Evolutionary conservation across 768 basidiomycete genomes (phyloP).

Genomic region (Saitozyma sp.): DNA sequence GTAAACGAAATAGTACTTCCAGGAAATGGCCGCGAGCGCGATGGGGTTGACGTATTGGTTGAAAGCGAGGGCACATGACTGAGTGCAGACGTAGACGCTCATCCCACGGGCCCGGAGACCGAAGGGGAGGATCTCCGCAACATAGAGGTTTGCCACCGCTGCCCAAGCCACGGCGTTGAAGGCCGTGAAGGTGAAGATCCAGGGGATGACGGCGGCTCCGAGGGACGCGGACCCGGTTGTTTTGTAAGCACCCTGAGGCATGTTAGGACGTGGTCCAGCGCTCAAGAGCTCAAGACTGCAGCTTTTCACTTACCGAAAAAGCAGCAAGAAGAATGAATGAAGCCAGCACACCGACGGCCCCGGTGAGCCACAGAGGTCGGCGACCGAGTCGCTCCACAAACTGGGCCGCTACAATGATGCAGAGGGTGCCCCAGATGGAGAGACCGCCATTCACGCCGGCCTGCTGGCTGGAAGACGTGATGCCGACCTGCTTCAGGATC

Average conservation of each 20-base stretch:
- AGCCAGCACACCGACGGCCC: constrained; percentile 16
- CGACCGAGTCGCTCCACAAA: constrained; percentile 16
- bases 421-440: constrained; percentile 54
- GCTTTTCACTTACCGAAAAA: constrained; percentile 19
- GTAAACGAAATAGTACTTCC: constrained; percentile 20
- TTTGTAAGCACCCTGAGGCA: constrained; percentile 13
- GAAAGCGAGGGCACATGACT: constrained; percentile 10
- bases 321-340: constrained; percentile 17
- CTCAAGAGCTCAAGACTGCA: too few relatives aligned
- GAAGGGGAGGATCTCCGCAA: constrained; percentile 13
- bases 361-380: constrained; percentile 20
- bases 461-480: too few relatives aligned
- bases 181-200: constrained; percentile 10
- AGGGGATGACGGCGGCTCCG: constrained; percentile 17
- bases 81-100: constrained; percentile 14
- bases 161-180: constrained; percentile 7
- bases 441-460: constrained; percentile 60
- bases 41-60: constrained; percentile 29
- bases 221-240: constrained; percentile 1
- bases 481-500: constrained; percentile 65
- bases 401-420: constrained; percentile 15
- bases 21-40: constrained; percentile 11
- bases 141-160: too few relatives aligned
- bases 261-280: too few relatives aligned
- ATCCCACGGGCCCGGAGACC: constrained; percentile 12